Evolutionary conservation across 140 eudicot genomes (phyloP), one percentile per base, ranked within the genome.

Genomic region (Oenanthe javanica): DNA sequence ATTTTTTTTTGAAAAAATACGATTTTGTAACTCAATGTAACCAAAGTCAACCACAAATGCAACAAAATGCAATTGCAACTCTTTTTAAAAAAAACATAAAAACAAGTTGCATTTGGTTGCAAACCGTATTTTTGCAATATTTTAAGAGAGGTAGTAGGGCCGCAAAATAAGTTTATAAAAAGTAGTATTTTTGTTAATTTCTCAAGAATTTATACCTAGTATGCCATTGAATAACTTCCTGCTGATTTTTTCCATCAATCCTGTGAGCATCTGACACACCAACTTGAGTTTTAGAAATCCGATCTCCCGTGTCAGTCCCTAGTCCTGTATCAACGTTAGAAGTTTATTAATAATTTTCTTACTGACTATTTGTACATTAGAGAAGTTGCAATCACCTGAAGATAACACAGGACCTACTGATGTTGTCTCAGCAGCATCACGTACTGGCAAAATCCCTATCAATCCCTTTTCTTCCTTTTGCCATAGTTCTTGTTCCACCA

Each of bases 401-500:
- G 92, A 90, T 16, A 79, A 52, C 52, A 72, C 50, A 46, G 96
- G 80, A 88, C 88, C 91, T 23, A 78, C 88, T 77, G 89, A 51
- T 64, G 82, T 67, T 21, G 91, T 36, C 72, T 89, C 96, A 7
- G 97, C 91, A 80, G 89, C 88, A 89, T 95, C 99, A 71, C 92
- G 90, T 72, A 95, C 99, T 0, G 99, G 99, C 21, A 95, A 84
- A 81, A 95, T 92, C 51, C 99, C 99, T 16, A 95, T 95, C 75
- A 95, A 85, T 12, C 99, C 99, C 85, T 91, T 95, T 82, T 92
- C 98, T 82, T 93, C 98, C 84, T 96, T 92, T 85, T 95, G 98
- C 99, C 98, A 95, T 57, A 92, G 79, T 67, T 95, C 98, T 88
- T 95, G 89, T 86, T 95, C 99, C 82, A 95, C 98, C 89, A 95